Evolutionary conservation across 441 rosid species (phyloP).

Genomic region (Erodium texanum): DNA sequence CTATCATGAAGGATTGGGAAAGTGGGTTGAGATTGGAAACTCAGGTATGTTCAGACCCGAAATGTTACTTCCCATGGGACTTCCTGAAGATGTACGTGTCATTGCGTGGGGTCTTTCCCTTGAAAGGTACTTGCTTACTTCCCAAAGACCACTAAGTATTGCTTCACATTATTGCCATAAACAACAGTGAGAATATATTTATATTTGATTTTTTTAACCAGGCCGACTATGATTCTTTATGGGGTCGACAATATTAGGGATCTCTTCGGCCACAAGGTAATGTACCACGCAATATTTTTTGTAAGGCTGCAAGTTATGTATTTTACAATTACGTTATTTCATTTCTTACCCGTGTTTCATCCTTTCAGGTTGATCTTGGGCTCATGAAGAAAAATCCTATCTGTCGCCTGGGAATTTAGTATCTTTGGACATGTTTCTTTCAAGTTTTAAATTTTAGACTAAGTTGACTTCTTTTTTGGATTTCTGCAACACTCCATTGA

Average conservation of each 20-base stretch:
- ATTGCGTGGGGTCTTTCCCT: constrained; percentile 97
- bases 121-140: constrained; percentile 48
- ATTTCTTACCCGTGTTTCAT: too few species aligned
- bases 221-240: constrained; percentile 90
- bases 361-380: too few species aligned
- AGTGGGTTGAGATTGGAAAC: constrained; percentile 96
- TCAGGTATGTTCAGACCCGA: constrained; percentile 97
- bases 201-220: constrained; percentile 22
- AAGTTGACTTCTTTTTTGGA: too few species aligned
- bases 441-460: too few species aligned
- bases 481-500: too few species aligned
- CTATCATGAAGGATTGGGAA: constrained; percentile 69
- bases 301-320: too few species aligned
- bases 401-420: too few species aligned
- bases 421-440: too few species aligned
- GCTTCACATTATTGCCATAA: not conserved
- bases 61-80: constrained; percentile 92
- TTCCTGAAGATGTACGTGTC: constrained; percentile 76
- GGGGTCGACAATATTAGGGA: constrained; percentile 74
- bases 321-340: too few species aligned
- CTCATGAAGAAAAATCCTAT: too few species aligned
- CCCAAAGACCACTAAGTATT: not conserved
- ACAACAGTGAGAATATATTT: not conserved
- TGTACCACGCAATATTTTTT: not conserved
- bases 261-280: constrained; percentile 91